These are phyloP conservation scores for Saturnispora sanitii DNA, from an alignment of 805 yeast genomes.

Conservation along the genomic window DNA sequence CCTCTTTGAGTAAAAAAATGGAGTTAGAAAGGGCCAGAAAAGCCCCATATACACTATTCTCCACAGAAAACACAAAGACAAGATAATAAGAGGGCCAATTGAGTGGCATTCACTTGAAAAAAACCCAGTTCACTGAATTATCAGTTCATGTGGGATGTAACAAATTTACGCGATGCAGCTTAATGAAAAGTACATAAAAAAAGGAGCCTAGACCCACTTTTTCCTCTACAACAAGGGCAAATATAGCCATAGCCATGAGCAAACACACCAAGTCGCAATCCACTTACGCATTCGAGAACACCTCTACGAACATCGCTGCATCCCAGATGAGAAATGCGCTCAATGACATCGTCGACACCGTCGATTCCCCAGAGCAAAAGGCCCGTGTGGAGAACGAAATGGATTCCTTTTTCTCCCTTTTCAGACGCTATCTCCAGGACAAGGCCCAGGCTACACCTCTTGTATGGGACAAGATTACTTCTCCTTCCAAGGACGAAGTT, in stretches of 20 bases:
- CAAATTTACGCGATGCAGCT: too few relatives aligned
- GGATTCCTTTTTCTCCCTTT: slow-evolving; percentile 89
- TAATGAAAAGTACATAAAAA: too few relatives aligned
- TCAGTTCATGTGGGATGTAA: too few relatives aligned
- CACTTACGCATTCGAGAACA: slow-evolving; percentile 86
- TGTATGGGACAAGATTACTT: slow-evolving; percentile 93
- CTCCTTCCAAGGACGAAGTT: slow-evolving; percentile 85
- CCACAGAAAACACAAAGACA: too few relatives aligned
- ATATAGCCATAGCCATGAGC: slow-evolving; percentile 18
- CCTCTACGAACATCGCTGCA: slow-evolving; percentile 91
- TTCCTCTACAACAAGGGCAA: too few relatives aligned
- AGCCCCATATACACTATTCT: too few relatives aligned
- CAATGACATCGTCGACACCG: slow-evolving; percentile 81
- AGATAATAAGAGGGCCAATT: too few relatives aligned
- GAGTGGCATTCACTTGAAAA: too few relatives aligned
- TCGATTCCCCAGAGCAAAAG: slow-evolving; percentile 39
- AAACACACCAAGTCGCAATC: slow-evolving; percentile 66
- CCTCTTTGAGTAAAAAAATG: too few relatives aligned
- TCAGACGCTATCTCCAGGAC: slow-evolving; percentile 84
- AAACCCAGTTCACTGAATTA: too few relatives aligned
- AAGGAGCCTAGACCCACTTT: too few relatives aligned
- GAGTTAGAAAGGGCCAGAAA: too few relatives aligned
- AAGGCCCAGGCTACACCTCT: slow-evolving; percentile 77
- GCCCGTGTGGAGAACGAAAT: slow-evolving; percentile 73
- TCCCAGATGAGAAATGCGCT: slow-evolving; percentile 96